Evolutionary conservation across 768 basidiomycete species (phyloP), one percentile per base, ranked within the genome.

Genomic region (Tylopilus subfusipes): DNA sequence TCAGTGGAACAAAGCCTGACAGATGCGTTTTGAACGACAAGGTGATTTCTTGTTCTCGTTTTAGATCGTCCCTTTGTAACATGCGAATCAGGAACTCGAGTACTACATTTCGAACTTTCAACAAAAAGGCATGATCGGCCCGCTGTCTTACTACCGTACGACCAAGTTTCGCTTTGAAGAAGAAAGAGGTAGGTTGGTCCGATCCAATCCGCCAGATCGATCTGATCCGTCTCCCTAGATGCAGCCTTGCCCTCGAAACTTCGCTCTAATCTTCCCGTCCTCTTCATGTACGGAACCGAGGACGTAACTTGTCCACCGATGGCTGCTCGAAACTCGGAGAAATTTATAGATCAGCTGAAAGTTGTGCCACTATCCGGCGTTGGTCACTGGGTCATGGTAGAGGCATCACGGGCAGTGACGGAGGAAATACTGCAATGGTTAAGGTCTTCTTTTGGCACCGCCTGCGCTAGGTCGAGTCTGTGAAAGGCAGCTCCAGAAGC

Each of bases 81-180:
- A 22, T 11, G 52, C n/a, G 46, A 19, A 19, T 8, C 60, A 86
- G 85, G 87, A 89, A 62, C 68, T 81, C 18, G 65, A 76, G 21
- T 79, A 79, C 55, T 84, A 87, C 60, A 22, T 75, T 16, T 64
- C 74, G 5, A 69, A 78, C 52, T 76, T 82, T 19, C 16, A 18
- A 8, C 58, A 69, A 24, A 73, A 79, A 18, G 73, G 73, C 22
- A 82, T 92, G 82, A 74, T 76, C 19, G 88, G 86, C 2, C 86
- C 89, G 4, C 68, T 90, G n/a, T 87, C 86, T 53, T 92, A 88
- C 65, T 91, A 90, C 58, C 80, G 88, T 30, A 89, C 86, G 2
- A 67, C 73, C 13, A 75, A 76, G 55, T 54, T 74, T 54, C 79
- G 86, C n/a, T 80, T 79, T 63, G 81, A 88, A 18, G 90, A 92